Evolutionary conservation across 1,284 basidiomycete genomes (phyloP).

Genomic region (Trichosporon faecale): DNA sequence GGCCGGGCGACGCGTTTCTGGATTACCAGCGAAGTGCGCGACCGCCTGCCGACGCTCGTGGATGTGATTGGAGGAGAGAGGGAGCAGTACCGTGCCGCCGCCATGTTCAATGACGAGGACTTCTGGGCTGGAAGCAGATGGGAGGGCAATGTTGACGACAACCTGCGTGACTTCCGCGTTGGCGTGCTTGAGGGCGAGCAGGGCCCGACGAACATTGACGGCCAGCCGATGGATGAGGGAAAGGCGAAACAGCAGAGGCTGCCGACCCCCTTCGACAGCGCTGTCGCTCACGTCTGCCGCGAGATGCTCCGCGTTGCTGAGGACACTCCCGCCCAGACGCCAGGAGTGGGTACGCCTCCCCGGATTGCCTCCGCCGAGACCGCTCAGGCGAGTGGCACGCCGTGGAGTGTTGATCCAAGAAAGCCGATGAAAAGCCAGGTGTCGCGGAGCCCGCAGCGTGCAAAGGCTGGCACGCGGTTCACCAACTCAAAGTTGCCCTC

Average conservation of each 20-base stretch:
- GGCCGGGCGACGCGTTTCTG: slow-evolving; percentile 33
- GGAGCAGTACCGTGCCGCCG: slow-evolving; percentile 30
- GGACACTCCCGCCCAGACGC: slow-evolving; percentile 1
- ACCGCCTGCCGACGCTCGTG: slow-evolving; percentile 37
- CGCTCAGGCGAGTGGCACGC: background rate
- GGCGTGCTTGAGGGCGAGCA: slow-evolving; percentile 28
- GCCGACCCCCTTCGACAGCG: slow-evolving; percentile 18
- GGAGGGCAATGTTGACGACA: slow-evolving; percentile 31
- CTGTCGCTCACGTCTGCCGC: slow-evolving; percentile 17
- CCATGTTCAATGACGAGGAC: slow-evolving; percentile 31
- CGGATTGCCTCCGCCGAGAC: background rate
- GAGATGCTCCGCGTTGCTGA: slow-evolving; percentile 15
- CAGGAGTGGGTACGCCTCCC: background rate
- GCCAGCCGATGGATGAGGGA: too few species aligned
- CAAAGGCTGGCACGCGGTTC: slow-evolving; percentile 15
- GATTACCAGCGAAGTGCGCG: slow-evolving; percentile 43
- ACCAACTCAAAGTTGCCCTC: slow-evolving; percentile 30
- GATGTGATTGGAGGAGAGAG: slow-evolving; percentile 42
- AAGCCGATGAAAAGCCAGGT: slow-evolving; percentile 3
- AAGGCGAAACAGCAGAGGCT: background rate
- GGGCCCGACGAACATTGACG: background rate
- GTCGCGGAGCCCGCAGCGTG: slow-evolving; percentile 16
- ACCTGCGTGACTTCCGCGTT: slow-evolving; percentile 30
- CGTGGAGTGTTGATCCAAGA: background rate
- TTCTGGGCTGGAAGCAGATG: slow-evolving; percentile 44